These are phyloP conservation scores for Senecio squalidus DNA, from an alignment of 140 eudicot species.

Conservation along the genomic window DNA sequence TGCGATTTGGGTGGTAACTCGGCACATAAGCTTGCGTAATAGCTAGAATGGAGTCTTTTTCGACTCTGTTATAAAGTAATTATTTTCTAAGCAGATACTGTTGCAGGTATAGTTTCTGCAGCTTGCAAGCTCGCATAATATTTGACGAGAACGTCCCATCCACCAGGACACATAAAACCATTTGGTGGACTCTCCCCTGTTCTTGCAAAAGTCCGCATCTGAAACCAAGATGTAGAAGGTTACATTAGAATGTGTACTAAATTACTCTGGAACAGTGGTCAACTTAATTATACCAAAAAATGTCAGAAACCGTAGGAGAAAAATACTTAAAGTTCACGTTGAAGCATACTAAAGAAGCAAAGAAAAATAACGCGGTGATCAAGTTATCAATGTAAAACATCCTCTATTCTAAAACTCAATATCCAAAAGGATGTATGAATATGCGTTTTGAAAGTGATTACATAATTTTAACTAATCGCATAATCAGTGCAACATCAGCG, in stretches of 20 bases:
- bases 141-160: constrained; percentile 80
- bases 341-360: neutral
- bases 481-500: no score
- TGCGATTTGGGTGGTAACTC: constrained; percentile 1
- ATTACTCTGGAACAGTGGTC: neutral
- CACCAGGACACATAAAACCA: constrained; percentile 90
- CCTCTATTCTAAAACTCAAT: neutral
- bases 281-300: neutral
- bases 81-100: constrained; percentile 30
- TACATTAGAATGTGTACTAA: neutral
- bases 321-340: neutral
- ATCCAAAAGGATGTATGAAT: neutral
- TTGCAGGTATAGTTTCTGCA: constrained; percentile 36
- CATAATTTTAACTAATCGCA: neutral
- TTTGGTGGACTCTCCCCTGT: constrained; percentile 85
- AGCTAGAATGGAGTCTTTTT: constrained; percentile 1
- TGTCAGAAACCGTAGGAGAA: neutral
- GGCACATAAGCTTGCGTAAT: neutral
- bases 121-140: constrained; percentile 73
- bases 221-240: constrained; percentile 10
- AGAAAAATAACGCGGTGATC: neutral
- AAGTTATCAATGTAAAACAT: neutral
- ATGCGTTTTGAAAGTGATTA: neutral
- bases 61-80: neutral
- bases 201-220: constrained; percentile 86